Conservation (phyloP, 495 filamentous ascomycete species). For the Xylaria nigripes region DNA sequence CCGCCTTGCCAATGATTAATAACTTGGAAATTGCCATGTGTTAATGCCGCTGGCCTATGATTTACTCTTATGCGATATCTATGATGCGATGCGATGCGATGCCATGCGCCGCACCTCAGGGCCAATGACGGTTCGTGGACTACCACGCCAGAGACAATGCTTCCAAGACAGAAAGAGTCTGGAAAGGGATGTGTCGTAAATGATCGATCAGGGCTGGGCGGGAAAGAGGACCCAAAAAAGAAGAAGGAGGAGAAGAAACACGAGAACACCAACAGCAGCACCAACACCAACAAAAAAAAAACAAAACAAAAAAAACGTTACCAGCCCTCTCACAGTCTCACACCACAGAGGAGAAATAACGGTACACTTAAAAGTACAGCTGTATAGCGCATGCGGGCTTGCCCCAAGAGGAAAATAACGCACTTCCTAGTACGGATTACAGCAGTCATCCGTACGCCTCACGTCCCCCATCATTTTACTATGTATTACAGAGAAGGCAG, state of each 20-base stretch:
- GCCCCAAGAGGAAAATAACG: slow-evolving; percentile 2
- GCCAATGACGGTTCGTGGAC: not conserved
- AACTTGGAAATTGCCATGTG: not conserved
- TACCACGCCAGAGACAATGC: not conserved
- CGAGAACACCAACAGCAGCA: not conserved
- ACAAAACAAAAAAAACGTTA: not conserved
- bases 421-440: too few relatives aligned
- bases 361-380: not conserved
- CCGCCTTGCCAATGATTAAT: too few relatives aligned
- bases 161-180: slow-evolving; percentile 4
- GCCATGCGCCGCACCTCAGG: slow-evolving; percentile 1
- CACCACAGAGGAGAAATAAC: not conserved
- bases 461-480: too few relatives aligned
- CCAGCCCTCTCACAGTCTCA: not conserved
- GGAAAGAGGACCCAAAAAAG: not conserved
- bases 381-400: not conserved
- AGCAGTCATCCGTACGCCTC: too few relatives aligned
- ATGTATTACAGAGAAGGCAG: too few relatives aligned
- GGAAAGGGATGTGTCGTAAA: slow-evolving; percentile 5
- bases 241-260: not conserved
- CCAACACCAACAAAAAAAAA: not conserved
- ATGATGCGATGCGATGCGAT: not conserved
- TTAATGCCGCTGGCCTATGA: not conserved
- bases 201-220: slow-evolving; percentile 1
- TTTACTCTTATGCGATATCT: not conserved